phyloP scores from a whole-genome alignment of 768 basidiomycete genomes.

The Trametes punicea region DNA sequence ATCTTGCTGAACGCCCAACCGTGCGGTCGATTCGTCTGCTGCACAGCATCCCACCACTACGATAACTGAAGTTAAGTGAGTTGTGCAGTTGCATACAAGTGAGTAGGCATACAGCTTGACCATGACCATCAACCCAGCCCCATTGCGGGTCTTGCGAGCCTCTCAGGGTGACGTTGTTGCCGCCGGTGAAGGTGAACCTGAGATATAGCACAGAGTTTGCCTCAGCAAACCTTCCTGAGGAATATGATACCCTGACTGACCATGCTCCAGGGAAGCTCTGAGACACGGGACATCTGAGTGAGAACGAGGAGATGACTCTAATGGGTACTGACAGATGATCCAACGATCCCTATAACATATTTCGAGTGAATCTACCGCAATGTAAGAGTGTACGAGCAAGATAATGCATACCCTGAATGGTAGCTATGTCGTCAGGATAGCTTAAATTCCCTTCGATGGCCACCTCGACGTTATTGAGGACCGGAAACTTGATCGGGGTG shows the following conservation, averaged over 20 bases:
- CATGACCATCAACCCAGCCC: slow-evolving; percentile 66
- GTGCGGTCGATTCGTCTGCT: slow-evolving; percentile 53
- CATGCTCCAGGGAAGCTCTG: slow-evolving; percentile 46
- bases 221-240: background rate
- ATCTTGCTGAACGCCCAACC: slow-evolving; percentile 54
- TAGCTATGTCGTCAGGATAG: slow-evolving; percentile 49
- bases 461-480: slow-evolving; percentile 54
- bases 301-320: background rate
- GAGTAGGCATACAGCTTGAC: slow-evolving; percentile 35
- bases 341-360: slow-evolving; percentile 29
- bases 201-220: no score
- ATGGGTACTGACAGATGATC: slow-evolving; percentile 36
- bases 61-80: background rate
- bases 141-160: slow-evolving; percentile 52
- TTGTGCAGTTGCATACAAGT: background rate
- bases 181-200: slow-evolving; percentile 55
- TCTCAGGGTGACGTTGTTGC: slow-evolving; percentile 55
- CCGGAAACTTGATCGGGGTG: slow-evolving; percentile 55
- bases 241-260: slow-evolving; percentile 25
- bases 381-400: background rate
- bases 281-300: background rate
- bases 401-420: slow-evolving; percentile 41
- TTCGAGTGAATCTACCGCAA: background rate
- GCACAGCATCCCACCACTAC: slow-evolving; percentile 58
- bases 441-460: slow-evolving; percentile 55